Conservation (phyloP, 768 basidiomycete species). For the Tubosaeta sp. region DNA sequence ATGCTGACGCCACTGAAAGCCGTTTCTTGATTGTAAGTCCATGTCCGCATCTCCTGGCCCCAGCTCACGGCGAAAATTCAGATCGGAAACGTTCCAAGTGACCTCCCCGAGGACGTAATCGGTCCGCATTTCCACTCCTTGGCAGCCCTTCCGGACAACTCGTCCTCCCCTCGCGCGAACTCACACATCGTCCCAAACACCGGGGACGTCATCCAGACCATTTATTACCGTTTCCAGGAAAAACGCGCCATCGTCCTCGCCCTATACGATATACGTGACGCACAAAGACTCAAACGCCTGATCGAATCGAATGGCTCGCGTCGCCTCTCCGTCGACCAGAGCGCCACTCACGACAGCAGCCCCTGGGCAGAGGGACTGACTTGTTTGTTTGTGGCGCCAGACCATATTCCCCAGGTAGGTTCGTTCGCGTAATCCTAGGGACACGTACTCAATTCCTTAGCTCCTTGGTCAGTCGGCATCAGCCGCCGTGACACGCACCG, state of each 20-base stretch:
- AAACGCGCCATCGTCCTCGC: conserved; percentile 53
- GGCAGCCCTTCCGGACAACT: conserved; percentile 14
- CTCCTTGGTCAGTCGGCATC: conserved; percentile 47
- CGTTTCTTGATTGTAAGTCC: conserved; percentile 32
- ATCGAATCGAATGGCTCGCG: conserved; percentile 28
- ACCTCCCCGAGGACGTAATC: conserved; percentile 29
- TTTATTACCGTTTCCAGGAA: conserved; percentile 49
- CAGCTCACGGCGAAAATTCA: conserved; percentile 20
- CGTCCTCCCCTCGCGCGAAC: conserved; percentile 3
- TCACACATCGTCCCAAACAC: conserved; percentile 10
- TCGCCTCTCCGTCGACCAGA: conserved; percentile 4
- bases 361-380: conserved; percentile 29
- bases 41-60: neutral
- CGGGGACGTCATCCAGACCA: conserved; percentile 45
- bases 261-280: conserved; percentile 58
- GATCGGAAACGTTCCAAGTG: conserved; percentile 38
- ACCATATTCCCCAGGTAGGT: conserved; percentile 44
- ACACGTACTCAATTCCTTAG: conserved; percentile 30
- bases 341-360: conserved; percentile 1
- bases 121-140: conserved; percentile 29
- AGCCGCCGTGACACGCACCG: conserved; percentile 44
- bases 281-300: conserved; percentile 42
- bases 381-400: conserved; percentile 43
- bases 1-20: conserved; percentile 18
- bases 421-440: conserved; percentile 1